Evolutionary conservation across 257 asterid species (phyloP).

Genomic region (Eustoma russellianum): DNA sequence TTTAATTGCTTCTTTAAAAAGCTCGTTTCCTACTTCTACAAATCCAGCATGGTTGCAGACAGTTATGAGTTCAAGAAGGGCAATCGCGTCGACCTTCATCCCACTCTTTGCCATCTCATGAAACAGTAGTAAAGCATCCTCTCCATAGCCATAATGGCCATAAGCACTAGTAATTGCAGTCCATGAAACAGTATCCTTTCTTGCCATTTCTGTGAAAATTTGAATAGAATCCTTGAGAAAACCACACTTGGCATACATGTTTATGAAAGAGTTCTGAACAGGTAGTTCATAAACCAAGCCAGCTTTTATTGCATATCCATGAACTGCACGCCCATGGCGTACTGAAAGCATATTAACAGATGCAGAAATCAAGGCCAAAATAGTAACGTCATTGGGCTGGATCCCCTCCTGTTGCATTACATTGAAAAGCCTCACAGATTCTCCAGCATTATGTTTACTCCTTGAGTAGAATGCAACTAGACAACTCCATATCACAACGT

Average conservation of each 20-base stretch:
- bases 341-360: slow-evolving; percentile 37
- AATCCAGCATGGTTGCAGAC: slow-evolving; percentile 60
- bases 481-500: slow-evolving; percentile 64
- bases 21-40: slow-evolving; percentile 38
- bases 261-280: slow-evolving; percentile 49
- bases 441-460: slow-evolving; percentile 23
- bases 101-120: slow-evolving; percentile 39
- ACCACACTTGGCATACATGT: slow-evolving; percentile 71
- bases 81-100: slow-evolving; percentile 32
- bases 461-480: slow-evolving; percentile 47
- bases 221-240: slow-evolving; percentile 32
- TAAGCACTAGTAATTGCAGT: slow-evolving; percentile 46
- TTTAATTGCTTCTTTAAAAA: slow-evolving; percentile 30
- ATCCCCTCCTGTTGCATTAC: slow-evolving; percentile 47
- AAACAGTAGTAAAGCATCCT: slow-evolving; percentile 43
- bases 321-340: slow-evolving; percentile 31
- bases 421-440: slow-evolving; percentile 43
- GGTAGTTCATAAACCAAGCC: slow-evolving; percentile 28
- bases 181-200: slow-evolving; percentile 57
- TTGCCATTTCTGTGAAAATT: slow-evolving; percentile 38
- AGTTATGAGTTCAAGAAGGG: slow-evolving; percentile 45
- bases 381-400: slow-evolving; percentile 41
- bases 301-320: slow-evolving; percentile 38
- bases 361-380: slow-evolving; percentile 50
- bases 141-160: slow-evolving; percentile 47